phyloP scores from a whole-genome alignment of 768 basidiomycete species.

The Lactarius trivialis region DNA sequence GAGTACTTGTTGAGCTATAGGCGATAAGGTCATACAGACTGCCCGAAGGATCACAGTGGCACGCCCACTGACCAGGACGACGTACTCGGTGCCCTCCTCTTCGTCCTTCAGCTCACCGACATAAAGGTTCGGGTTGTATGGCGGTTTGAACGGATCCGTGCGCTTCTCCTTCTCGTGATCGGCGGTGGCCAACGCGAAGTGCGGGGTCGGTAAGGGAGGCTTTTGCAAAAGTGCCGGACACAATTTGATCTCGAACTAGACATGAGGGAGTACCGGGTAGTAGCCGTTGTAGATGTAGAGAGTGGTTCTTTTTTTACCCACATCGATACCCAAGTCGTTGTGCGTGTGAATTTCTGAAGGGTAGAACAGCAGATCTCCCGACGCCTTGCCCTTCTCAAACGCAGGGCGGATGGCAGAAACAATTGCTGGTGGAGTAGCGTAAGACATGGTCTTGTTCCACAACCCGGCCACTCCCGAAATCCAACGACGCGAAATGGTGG shows the following conservation, averaged over 20 bases:
- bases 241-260: constrained; percentile 77
- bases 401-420: constrained; percentile 46
- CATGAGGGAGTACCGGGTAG: background rate
- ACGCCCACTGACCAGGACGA: constrained; percentile 51
- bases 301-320: constrained; percentile 30
- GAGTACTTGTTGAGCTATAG: constrained; percentile 82
- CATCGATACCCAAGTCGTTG: constrained; percentile 58
- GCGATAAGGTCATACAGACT: background rate
- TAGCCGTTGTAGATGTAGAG: background rate
- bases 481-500: constrained; percentile 8
- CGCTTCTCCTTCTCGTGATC: constrained; percentile 29
- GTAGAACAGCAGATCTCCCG: constrained; percentile 72
- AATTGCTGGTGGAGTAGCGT: constrained; percentile 30
- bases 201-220: constrained; percentile 43
- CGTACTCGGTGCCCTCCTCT: constrained; percentile 51
- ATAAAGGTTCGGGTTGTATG: constrained; percentile 70
- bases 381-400: constrained; percentile 51
- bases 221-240: constrained; percentile 86
- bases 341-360: constrained; percentile 62
- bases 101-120: constrained; percentile 70
- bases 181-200: constrained; percentile 31
- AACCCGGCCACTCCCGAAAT: constrained; percentile 1
- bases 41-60: background rate
- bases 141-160: constrained; percentile 76
- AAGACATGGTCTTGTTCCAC: constrained; percentile 5